Evolutionary conservation across 441 rosid genomes (phyloP), one percentile per base, ranked within the genome.

Genomic region (Adansonia madagascariensis): DNA sequence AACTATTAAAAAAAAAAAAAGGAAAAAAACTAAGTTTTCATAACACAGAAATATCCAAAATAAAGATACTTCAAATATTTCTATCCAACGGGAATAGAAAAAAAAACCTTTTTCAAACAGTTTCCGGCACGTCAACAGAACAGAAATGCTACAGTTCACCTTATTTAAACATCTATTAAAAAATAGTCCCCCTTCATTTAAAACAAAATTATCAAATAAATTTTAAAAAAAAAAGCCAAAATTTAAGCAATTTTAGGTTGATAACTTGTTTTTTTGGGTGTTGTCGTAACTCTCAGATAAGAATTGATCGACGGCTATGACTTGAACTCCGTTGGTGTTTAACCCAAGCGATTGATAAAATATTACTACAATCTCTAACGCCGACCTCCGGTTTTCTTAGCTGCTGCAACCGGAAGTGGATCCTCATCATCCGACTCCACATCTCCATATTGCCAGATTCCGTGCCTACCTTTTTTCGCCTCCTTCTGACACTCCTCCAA

Each of bases 401-500:
- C 53, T 1, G 44, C 65, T 12, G 57, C 79, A 65, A 73, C 0
- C 0, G 41, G 41, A 35, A 35, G 87, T 46, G 89, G 71, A 62
- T 94, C 99, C 86, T 96, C 99, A 22, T 96, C 99, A 43, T 96
- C 99, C 0, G 99, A 96, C 76, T 91, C 81, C 14, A 96, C 79
- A 80, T 96, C 99, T 57, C 99, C 99, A 2, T 96, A 93, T 77
- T 87, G 86, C 99, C 99, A 96, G 65, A 96, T 94, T 68, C 97
- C 93, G 0, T 82, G 82, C 86, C 99, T 87, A 14, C 73, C 84
- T 11, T 85, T 83, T 60, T 91, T 88, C 47, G 99, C 99, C 80
- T 91, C 91, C 0, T 88, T 91, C 89, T 94, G 99, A 82, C 81
- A 87, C 76, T 84, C 86, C 83, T 96, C 98, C 79, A 96, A 83